Evolutionary conservation across 495 filamentous ascomycete species (phyloP), one percentile per base, ranked within the genome.

Genomic region (Cladorrhinum samala): DNA sequence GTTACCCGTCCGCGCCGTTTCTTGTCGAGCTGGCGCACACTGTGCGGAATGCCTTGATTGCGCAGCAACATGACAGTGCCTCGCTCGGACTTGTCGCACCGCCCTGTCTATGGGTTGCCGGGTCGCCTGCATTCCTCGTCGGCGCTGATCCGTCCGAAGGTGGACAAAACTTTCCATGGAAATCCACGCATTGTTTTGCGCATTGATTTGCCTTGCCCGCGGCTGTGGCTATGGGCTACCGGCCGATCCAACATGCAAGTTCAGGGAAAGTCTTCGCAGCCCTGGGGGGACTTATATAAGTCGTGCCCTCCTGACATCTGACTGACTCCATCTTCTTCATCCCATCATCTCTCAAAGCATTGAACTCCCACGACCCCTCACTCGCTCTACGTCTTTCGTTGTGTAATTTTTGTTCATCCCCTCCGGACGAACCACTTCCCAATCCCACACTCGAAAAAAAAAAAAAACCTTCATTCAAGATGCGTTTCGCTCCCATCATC

Each of bases 401-500:
- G 11, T 33, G 27, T 11, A 33, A 5, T 33, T 33, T 33, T 33
- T 33, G 5, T 33, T 33, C 41, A 40, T 13, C 49, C 3, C n/a
- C 30, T 17, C 38, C 37, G 20, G 6, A 33, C 11, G 44, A 55
- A 44, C 57, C 42, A n/a, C n/a, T n/a, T n/a, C n/a, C n/a, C n/a
- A n/a, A n/a, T n/a, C n/a, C n/a, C n/a, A n/a, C n/a, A n/a, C n/a
- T n/a, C n/a, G n/a, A n/a, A n/a, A n/a, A n/a, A n/a, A n/a, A n/a
- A n/a, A n/a, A n/a, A n/a, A n/a, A n/a, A n/a, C n/a, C n/a, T n/a
- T n/a, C n/a, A n/a, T 3, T 55, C 62, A 65, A 56, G 1, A 65
- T 65, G 61, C 58, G 57, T 54, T 60, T 27, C 55, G 27, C 64
- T 14, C 39, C 54, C 24, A 37, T 64, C 58, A 17, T 68, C 58